Evolutionary conservation across 352 stramenopile species (phyloP), one percentile per base, ranked within the genome.

Genomic region (Pythium insidiosum): DNA sequence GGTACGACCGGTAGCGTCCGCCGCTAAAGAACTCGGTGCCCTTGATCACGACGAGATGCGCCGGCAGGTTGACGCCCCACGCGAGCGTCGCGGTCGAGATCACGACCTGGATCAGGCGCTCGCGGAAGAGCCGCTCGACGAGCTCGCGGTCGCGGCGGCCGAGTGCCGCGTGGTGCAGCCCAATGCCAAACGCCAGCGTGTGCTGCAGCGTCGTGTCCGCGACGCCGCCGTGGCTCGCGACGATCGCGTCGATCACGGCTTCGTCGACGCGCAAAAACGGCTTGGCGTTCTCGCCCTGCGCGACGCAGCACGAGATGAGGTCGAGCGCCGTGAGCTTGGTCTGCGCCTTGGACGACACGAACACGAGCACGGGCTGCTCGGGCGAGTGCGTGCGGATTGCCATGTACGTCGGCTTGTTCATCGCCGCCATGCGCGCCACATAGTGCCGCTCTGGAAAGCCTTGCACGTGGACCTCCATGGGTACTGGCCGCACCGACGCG

Each of bases 381-480:
- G 85, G 81, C 29, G 92, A 95, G 53, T 99, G 85, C 33, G 97
- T 70, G 57, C 96, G 93, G 43, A 99, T 99, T 18, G 95, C 93
- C 46, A 95, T 89, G 54, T 98, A 99, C 5, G 91, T 97, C 5
- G 97, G 97, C 41, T 99, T 99, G 69, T 99, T 99, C 97, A 99
- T 99, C 7, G 94, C 98, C 4, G 94, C 91, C 97, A 99, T 99
- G 13, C 96, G 73, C 16, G 95, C 86, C 44, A 96, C 97, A 41
- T 98, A 99, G 43, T 99, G 94, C 26, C 95, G 91, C 24, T 97
- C 95, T 0, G 94, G 84, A 47, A 97, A 99, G 9, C 94, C 94
- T 61, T 98, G 92, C 35, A 99, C 91, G 50, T 98, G 94, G 19
- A 98, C 86, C 30, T 97, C 77, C 65, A 98, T 97, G 5, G 95